Base-by-base conservation (phyloP, 805 yeast species). In the Wickerhamomyces tratensis region DNA sequence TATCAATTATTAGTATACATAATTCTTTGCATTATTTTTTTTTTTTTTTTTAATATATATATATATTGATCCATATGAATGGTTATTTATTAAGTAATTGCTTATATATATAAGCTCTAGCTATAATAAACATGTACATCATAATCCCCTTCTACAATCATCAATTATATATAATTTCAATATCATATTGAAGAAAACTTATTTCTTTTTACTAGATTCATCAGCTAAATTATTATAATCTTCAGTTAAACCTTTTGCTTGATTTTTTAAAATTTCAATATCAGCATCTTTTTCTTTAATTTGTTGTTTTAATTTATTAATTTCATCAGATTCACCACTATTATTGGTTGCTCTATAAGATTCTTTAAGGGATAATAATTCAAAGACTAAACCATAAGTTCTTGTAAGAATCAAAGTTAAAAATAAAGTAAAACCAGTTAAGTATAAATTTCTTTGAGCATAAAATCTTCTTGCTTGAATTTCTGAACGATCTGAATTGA, bases 381-480 rank as follows among this genome's bases (percentile, higher is more conserved):
- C 93, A 39, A 79, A 80, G 30, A 86, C 94, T 50, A 88, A 70
- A 4, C 77, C 69, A 61, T 85, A 87, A 3, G 96, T 87, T 65
- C 97, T 76, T 56, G 82, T 79, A 51, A 89, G 78, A 41, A 87
- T 82, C 57, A 89, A 71, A 2, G 96, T 85, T 56, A 93, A 69
- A 61, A 93, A 93, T 61, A 93, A 74, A 2, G 98, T 88, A 65
- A 89, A 87, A 1, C 99, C 99, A 52, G 96, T 87, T 40, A 93
- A 72, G 56, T 93, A 93, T 82, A 88, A 78, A 70, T 93, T 93
- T 68, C 99, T 79, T 68, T 93, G 98, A 20, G 97, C 87, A 58
- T 89, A 89, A 64, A 93, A 93, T 57, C 88, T 76, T 63, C 96
- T 77, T 25, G 96, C 93, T 62, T 84, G 88, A 43, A 85, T 71